A percentile compares a stretch with the other conserved stretches of the same genome.
Conservation (phyloP, 164 flowering plant genomes). For the Macadamia tetraphylla region DNA sequence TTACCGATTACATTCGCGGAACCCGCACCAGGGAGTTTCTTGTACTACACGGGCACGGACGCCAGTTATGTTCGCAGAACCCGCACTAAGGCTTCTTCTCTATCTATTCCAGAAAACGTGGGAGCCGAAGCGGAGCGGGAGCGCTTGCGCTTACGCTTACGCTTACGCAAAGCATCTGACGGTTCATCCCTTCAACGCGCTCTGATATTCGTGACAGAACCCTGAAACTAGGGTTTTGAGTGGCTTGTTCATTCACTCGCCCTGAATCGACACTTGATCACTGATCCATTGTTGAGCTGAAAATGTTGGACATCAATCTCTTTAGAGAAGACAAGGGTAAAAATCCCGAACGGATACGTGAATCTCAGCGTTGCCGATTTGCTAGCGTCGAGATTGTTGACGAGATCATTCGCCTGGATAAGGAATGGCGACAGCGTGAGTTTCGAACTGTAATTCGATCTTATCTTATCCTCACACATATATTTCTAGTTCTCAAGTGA, state of each 20-base stretch:
- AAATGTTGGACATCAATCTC: conserved; percentile 85
- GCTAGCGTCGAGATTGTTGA: conserved; percentile 65
- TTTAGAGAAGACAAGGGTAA: conserved; percentile 83
- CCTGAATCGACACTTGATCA: not conserved
- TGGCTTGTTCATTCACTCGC: not conserved
- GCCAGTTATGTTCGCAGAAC: too few species aligned
- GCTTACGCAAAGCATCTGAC: too few species aligned
- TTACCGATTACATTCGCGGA: too few species aligned
- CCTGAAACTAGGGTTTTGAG: not conserved
- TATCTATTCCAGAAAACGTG: too few species aligned
- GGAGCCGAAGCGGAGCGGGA: too few species aligned
- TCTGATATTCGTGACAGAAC: too few species aligned
- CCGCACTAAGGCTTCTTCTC: too few species aligned
- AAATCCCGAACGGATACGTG: conserved; percentile 75
- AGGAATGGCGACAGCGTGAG: conserved; percentile 75
- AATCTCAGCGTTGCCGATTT: conserved; percentile 83
- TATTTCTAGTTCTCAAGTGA: not conserved
- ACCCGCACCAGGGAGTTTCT: too few species aligned
- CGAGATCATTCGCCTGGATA: conserved; percentile 74
- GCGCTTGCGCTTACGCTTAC: too few species aligned
- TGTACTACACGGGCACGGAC: too few species aligned
- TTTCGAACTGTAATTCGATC: not conserved
- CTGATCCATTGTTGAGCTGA: not conserved
- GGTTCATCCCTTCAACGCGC: too few species aligned
- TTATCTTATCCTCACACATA: not conserved